Evolutionary conservation across 495 filamentous ascomycete species (phyloP), one percentile per base, ranked within the genome.

Genomic region (Penicillium verhagenii): DNA sequence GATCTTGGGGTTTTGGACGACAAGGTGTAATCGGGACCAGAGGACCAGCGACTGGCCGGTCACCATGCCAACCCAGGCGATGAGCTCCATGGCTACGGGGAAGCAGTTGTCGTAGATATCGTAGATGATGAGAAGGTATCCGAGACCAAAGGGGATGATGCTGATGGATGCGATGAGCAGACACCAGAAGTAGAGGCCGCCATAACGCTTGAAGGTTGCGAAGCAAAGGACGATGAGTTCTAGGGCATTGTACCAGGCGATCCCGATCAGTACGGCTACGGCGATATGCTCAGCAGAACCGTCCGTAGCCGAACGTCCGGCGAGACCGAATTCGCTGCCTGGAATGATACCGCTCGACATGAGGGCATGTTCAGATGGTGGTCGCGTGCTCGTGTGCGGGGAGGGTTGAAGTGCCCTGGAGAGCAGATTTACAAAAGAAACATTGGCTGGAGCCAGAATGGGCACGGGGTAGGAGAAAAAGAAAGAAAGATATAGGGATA

Each of bases 31-130:
- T 29, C 84, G 79, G 3, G 83, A 86, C 71, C 80, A 87, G 19
- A 87, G 75, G 13, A 87, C 83, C 19, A 86, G 61, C 13, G 82
- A 82, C 64, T 86, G 83, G 28, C 82, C 83, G 0, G 81, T 82
- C 0, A 87, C 80, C 81, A 86, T 84, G 31, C 62, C 54, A 5
- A 70, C 68, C 84, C 83, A 87, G 10, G 82, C 82, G 20, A 80
- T 51, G 35, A 72, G 65, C 44, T 73, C 60, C 39, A 80, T 61
- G 9, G 68, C 67, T 11, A 75, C 63, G 0, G 71, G 47, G 60
- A 71, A 65, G 26, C 53, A 23, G 20, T 61, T 72, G 38, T 56
- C 59, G 31, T 61, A 63, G 47, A 72, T 55, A 28, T 64, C 37
- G 59, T 76, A 81, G 53, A 81, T 79, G 52, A 83, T 69, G 29